Base-by-base conservation (phyloP, 306 rosid species). In the Begonia peltatifolia region DNA sequence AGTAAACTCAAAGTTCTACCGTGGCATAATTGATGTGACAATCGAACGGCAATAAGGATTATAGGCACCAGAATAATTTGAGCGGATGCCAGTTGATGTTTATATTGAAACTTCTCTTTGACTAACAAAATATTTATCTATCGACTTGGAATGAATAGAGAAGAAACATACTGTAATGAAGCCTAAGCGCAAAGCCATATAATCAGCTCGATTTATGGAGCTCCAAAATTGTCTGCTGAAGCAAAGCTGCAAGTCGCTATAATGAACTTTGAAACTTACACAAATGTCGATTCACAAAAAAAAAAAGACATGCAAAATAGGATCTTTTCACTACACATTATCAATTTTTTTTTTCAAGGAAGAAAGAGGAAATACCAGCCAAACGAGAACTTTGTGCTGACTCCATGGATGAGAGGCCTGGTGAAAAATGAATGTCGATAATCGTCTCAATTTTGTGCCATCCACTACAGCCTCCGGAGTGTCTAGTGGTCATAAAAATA, bases 201-300 rank as follows among this genome's bases (percentile, higher is more conserved):
- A 90, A 58, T 83, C 93, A 44, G 95, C 74, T 50, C 72, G 78
- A 66, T 62, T 74, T 47, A 90, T 73, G 11, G 97, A 85, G 69
- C 86, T 85, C 97, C 95, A 85, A 54, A 85, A 78, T 75, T 90
- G 95, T 59, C 92, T 94, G 75, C 73, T 80, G 81, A 90, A 90
- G 68, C 95, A 90, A 23, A 90, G 74, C 95, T 85, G 92, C 84
- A 82, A 64, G 25, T 35, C 52, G 54, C 50, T 55, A 59, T 47
- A 53, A 30, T 30, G 38, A 30, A 30, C 38, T 30, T 30, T 4
- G 3, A 30, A 30, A 30, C 38, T 30, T 30, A 30, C 38, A 30
- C 38, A 30, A 30, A 30, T 6, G 9, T 30, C 38, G 38, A 30
- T 30, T 30, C 9, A 7, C 38, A 30, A 30, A 30, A 30, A 30